Evolutionary conservation across 352 stramenopile species (phyloP).

Genomic region (Globisporangium nagaii): DNA sequence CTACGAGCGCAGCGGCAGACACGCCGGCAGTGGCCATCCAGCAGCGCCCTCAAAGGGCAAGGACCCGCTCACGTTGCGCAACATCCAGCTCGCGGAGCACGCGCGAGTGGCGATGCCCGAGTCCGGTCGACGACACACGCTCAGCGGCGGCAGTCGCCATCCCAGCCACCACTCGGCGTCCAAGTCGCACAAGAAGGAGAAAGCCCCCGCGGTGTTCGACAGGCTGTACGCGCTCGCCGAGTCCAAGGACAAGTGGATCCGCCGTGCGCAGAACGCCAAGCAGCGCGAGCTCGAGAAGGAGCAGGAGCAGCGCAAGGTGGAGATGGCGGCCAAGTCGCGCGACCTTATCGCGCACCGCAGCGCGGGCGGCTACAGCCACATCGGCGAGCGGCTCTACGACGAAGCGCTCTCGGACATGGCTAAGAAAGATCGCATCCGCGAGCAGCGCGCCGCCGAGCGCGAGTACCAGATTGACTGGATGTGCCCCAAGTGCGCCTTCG

Average conservation of each 20-base stretch:
- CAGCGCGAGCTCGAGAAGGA: conserved; percentile 44
- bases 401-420: conserved; percentile 63
- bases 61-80: conserved; percentile 28
- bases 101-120: conserved; percentile 14
- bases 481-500: conserved; percentile 67
- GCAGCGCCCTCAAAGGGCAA: conserved; percentile 5
- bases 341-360: conserved; percentile 47
- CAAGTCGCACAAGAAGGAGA: conserved; percentile 19
- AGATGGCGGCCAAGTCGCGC: conserved; percentile 60
- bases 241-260: conserved; percentile 69
- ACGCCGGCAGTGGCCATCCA: not conserved
- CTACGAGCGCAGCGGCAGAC: not conserved
- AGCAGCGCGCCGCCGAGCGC: conserved; percentile 33
- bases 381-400: conserved; percentile 66
- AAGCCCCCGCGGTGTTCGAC: conserved; percentile 41
- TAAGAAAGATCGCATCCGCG: conserved; percentile 47
- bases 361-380: conserved; percentile 50
- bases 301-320: conserved; percentile 31
- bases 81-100: conserved; percentile 31
- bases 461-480: conserved; percentile 68
- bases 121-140: conserved; percentile 3
- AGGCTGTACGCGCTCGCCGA: conserved; percentile 66
- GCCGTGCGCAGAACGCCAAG: conserved; percentile 63
- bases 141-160: not conserved
- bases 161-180: not conserved